Evolutionary conservation across 805 yeast genomes (phyloP).

Genomic region (Lipomyces orientalis): DNA sequence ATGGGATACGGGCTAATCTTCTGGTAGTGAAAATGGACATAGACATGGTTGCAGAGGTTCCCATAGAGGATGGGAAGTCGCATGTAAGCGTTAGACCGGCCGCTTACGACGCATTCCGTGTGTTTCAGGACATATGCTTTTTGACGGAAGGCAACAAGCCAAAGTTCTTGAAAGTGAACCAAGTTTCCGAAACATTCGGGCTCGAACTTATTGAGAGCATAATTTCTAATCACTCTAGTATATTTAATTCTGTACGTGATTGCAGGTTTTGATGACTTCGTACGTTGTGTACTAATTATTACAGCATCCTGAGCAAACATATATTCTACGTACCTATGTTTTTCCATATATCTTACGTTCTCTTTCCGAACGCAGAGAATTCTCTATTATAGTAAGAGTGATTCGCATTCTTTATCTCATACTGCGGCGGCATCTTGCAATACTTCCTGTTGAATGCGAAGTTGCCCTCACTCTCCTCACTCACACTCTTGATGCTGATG

Average conservation of each 20-base stretch:
- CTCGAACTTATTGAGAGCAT: slow-evolving; percentile 85
- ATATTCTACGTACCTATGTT: slow-evolving; percentile 66
- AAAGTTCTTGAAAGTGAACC: slow-evolving; percentile 56
- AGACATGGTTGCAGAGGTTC: slow-evolving; percentile 35
- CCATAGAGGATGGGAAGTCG: slow-evolving; percentile 39
- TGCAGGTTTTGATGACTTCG: neutral
- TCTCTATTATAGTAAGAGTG: slow-evolving; percentile 74
- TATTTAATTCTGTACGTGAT: slow-evolving; percentile 51
- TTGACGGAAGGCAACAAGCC: slow-evolving; percentile 66
- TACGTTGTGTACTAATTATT: slow-evolving; percentile 7
- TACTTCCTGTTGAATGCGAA: slow-evolving; percentile 77
- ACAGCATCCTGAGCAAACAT: slow-evolving; percentile 66
- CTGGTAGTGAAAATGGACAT: slow-evolving; percentile 1
- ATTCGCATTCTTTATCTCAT: slow-evolving; percentile 71
- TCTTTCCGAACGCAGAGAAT: slow-evolving; percentile 63
- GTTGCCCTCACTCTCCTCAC: slow-evolving; percentile 77
- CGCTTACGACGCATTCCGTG: slow-evolving; percentile 71
- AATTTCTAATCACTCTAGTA: slow-evolving; percentile 62
- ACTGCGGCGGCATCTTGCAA: slow-evolving; percentile 63
- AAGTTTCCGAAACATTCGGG: slow-evolving; percentile 67
- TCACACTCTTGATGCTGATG: slow-evolving; percentile 67
- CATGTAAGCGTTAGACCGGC: slow-evolving; percentile 44
- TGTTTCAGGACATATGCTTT: slow-evolving; percentile 75
- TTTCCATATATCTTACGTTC: slow-evolving; percentile 78
- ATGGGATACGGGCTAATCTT: neutral